Percentiles rank a stretch among this genome's conserved stretches.
Evolutionary conservation across 106 monocot species (phyloP).

Genomic region (Triglochin maritima): DNA sequence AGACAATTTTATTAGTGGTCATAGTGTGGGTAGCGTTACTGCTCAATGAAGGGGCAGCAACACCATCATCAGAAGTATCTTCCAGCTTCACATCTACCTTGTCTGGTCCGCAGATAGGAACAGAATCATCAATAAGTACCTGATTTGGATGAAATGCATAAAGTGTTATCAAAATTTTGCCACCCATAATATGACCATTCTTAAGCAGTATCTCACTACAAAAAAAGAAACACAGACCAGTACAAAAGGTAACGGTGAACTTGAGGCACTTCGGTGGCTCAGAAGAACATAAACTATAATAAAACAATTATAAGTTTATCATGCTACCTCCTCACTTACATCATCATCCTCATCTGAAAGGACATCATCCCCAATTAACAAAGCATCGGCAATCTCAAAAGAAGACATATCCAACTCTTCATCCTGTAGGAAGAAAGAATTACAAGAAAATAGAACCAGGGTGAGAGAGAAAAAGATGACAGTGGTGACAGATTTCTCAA

Average conservation of each 20-base stretch:
- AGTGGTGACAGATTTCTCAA: not conserved
- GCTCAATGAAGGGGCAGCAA: slow-evolving; percentile 35
- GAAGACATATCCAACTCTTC: slow-evolving; percentile 36
- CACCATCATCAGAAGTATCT: slow-evolving; percentile 58
- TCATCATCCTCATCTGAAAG: slow-evolving; percentile 86
- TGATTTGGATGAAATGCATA: slow-evolving; percentile 18
- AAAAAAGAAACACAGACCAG: not conserved
- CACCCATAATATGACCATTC: not conserved
- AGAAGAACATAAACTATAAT: not conserved
- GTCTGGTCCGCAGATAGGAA: slow-evolving; percentile 65
- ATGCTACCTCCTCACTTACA: slow-evolving; percentile 70
- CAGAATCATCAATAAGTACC: slow-evolving; percentile 66
- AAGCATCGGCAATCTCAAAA: slow-evolving; percentile 72
- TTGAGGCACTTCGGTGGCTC: too few relatives aligned
- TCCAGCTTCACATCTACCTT: slow-evolving; percentile 95
- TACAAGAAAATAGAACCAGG: not conserved
- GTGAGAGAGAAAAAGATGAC: not conserved
- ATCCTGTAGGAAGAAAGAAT: slow-evolving; percentile 2
- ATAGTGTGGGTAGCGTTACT: slow-evolving; percentile 50
- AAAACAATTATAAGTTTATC: not conserved
- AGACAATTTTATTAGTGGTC: slow-evolving; percentile 35
- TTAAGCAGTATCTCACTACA: not conserved
- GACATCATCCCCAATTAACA: slow-evolving; percentile 96
- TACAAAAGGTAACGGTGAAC: not conserved
- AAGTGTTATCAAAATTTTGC: not conserved